Conservation (phyloP, 2,329 filamentous ascomycete species). For the Colletotrichum scovillei region DNA sequence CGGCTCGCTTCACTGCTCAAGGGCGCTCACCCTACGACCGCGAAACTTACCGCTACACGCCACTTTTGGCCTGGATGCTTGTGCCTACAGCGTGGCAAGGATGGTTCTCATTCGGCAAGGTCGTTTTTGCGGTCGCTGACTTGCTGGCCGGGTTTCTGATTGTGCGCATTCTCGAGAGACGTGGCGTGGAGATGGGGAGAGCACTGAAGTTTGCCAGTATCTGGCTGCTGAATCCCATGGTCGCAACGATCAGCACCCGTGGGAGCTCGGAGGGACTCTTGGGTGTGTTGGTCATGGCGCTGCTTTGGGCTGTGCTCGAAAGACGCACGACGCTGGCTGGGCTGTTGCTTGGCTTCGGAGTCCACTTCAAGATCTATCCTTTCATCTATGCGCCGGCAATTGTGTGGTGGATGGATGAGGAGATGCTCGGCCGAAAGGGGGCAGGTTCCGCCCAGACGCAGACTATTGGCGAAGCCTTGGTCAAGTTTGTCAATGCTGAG, state of each 20-base stretch:
- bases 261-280: slow-evolving; percentile 94
- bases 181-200: slow-evolving; percentile 58
- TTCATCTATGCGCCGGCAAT: slow-evolving; percentile 92
- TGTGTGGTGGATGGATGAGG: slow-evolving; percentile 81
- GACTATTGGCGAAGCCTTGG: slow-evolving; percentile 40
- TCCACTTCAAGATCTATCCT: slow-evolving; percentile 99
- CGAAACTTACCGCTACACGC: slow-evolving; percentile 97
- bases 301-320: slow-evolving; percentile 84
- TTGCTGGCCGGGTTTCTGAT: slow-evolving; percentile 87
- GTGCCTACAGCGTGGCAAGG: slow-evolving; percentile 76
- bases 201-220: slow-evolving; percentile 85
- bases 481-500: slow-evolving; percentile 61
- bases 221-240: slow-evolving; percentile 98
- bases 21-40: slow-evolving; percentile 83
- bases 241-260: slow-evolving; percentile 93
- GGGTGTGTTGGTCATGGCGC: slow-evolving; percentile 82
- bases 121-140: slow-evolving; percentile 86
- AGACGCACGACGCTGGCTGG: slow-evolving; percentile 75
- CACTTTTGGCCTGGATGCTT: slow-evolving; percentile 90
- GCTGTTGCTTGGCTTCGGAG: slow-evolving; percentile 80
- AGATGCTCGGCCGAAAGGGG: slow-evolving; percentile 48
- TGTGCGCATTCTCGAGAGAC: slow-evolving; percentile 52
- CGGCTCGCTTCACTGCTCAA: slow-evolving; percentile 79
- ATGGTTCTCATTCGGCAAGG: slow-evolving; percentile 88
- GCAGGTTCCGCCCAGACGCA: background rate